Conservation (phyloP, 768 basidiomycete genomes). For the Lactarius evosmus region DNA sequence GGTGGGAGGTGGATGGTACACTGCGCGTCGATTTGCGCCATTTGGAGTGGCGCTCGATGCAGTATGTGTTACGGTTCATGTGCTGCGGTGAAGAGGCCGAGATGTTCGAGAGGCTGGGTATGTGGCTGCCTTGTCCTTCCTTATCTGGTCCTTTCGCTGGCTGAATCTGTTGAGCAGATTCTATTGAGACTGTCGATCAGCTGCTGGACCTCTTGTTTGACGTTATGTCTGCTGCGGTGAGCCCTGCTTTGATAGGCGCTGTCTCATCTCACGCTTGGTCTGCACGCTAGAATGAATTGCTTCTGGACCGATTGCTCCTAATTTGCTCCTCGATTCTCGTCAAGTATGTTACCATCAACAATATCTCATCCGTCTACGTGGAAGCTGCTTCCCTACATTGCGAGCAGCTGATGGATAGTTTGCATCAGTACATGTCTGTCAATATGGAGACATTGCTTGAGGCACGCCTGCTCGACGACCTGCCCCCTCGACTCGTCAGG, state of each 20-base stretch:
- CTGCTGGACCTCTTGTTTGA: slow-evolving; percentile 84
- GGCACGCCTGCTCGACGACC: slow-evolving; percentile 70
- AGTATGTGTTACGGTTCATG: slow-evolving; percentile 69
- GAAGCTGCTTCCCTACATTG: slow-evolving; percentile 83
- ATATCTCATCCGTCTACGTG: slow-evolving; percentile 73
- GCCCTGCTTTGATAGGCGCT: slow-evolving; percentile 28
- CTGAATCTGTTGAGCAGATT: slow-evolving; percentile 44
- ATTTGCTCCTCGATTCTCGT: slow-evolving; percentile 79
- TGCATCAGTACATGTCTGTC: slow-evolving; percentile 75
- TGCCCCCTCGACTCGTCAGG: slow-evolving; percentile 60
- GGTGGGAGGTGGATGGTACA: slow-evolving; percentile 51
- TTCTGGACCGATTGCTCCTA: slow-evolving; percentile 80
- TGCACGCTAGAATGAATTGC: slow-evolving; percentile 67
- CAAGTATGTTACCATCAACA: slow-evolving; percentile 61
- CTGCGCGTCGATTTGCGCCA: slow-evolving; percentile 71
- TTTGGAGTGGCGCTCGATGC: slow-evolving; percentile 68
- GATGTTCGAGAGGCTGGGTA: slow-evolving; percentile 71
- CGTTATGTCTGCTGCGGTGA: slow-evolving; percentile 80
- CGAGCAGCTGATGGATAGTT: slow-evolving; percentile 56
- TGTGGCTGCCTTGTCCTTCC: slow-evolving; percentile 30
- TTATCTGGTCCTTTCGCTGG: not conserved
- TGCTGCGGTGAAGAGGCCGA: slow-evolving; percentile 68
- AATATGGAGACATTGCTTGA: slow-evolving; percentile 90
- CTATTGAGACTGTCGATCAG: slow-evolving; percentile 62
- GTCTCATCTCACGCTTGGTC: not conserved